Evolutionary conservation across 2,329 filamentous ascomycete genomes (phyloP).

Genomic region (Pezicula rhizophila): DNA sequence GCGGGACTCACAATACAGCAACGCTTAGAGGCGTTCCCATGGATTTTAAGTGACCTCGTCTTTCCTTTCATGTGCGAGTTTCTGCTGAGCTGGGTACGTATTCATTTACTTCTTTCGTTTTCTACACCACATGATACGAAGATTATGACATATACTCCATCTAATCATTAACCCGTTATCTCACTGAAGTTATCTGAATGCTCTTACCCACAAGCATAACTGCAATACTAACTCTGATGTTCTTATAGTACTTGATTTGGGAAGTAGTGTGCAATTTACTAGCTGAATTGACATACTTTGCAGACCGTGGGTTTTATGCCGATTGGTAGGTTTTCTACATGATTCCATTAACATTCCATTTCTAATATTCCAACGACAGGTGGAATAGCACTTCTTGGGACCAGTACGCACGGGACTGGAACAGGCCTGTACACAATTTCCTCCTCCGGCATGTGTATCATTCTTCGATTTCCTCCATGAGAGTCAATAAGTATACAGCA

Average conservation of each 20-base stretch:
- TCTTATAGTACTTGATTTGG: constrained; percentile 78
- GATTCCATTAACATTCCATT: no score
- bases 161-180: no score
- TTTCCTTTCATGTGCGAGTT: constrained; percentile 79
- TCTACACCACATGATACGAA: no score
- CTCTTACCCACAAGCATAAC: no score
- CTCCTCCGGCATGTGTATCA: constrained; percentile 75
- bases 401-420: constrained; percentile 77
- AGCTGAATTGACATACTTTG: constrained; percentile 70
- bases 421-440: constrained; percentile 74
- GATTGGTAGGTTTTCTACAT: constrained; percentile 36
- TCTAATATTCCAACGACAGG: no score
- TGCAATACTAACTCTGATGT: constrained; percentile 3
- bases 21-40: constrained; percentile 64
- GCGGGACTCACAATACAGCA: constrained; percentile 52
- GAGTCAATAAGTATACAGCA: constrained; percentile 62
- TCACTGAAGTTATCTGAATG: no score
- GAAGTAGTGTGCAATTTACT: constrained; percentile 68
- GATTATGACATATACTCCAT: no score
- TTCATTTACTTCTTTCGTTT: no score
- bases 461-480: constrained; percentile 66
- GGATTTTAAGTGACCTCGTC: constrained; percentile 67
- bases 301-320: constrained; percentile 67
- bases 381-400: constrained; percentile 65
- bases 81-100: constrained; percentile 30